phyloP scores from a whole-genome alignment of 495 filamentous ascomycete species.

The Rhizodiscina lignyota region DNA sequence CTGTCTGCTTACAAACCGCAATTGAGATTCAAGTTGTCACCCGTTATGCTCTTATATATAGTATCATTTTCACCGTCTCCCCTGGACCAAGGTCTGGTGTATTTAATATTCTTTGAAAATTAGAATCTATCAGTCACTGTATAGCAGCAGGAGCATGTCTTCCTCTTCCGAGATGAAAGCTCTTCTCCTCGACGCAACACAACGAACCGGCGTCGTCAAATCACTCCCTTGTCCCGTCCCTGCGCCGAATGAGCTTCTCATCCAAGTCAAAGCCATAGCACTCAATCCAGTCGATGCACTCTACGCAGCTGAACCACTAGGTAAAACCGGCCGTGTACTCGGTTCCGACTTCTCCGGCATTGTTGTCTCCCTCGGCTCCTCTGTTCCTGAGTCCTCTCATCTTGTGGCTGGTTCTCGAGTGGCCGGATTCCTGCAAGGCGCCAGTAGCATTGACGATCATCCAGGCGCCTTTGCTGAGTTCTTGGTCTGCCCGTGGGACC shows the following conservation, averaged over 20 bases:
- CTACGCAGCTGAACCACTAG: constrained; percentile 19
- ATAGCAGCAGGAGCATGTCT: no score
- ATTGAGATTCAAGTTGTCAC: no score
- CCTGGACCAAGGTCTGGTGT: no score
- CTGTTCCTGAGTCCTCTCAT: constrained; percentile 3
- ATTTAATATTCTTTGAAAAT: no score
- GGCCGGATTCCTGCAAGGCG: constrained; percentile 19
- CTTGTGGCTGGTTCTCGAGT: constrained; percentile 12
- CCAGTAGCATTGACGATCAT: constrained; percentile 20
- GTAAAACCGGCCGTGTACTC: constrained; percentile 14
- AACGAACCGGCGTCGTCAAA: constrained; percentile 14
- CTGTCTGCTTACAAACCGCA: no score
- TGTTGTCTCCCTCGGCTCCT: constrained; percentile 12
- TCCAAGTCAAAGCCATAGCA: constrained; percentile 11
- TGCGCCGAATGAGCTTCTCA: constrained; percentile 7
- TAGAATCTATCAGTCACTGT: no score
- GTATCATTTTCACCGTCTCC: no score
- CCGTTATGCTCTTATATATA: no score
- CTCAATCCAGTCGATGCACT: constrained; percentile 23
- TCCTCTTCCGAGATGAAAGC: no score
- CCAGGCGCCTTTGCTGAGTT: constrained; percentile 28
- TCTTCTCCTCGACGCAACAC: constrained; percentile 17
- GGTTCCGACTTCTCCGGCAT: constrained; percentile 32
- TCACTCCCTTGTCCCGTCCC: constrained; percentile 12
- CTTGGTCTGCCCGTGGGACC: constrained; percentile 14